Conservation (phyloP, 73 alveolate species). For the Breviolum minutum region DNA sequence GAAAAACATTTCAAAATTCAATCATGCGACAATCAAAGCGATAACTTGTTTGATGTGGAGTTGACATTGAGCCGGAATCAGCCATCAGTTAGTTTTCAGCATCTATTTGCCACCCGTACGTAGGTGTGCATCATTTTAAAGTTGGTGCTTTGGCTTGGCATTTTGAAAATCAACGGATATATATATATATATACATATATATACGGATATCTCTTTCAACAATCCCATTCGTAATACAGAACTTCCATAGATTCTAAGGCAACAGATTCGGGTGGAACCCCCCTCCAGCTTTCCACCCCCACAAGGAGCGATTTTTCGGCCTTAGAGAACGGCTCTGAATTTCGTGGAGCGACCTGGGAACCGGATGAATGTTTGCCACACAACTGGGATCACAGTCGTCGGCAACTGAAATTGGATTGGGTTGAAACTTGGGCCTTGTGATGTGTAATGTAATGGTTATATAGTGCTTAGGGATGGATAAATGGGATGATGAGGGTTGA, state of each 20-base stretch:
- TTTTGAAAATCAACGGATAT: neutral
- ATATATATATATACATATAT: too few relatives aligned
- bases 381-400: neutral
- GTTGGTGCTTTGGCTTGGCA: neutral
- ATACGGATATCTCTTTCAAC: too few relatives aligned
- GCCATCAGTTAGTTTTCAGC: too few relatives aligned
- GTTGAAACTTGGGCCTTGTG: neutral
- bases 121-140: too few relatives aligned
- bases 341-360: neutral
- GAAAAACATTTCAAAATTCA: too few relatives aligned
- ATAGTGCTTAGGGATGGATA: too few relatives aligned
- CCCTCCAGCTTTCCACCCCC: neutral
- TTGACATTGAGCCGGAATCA: too few relatives aligned
- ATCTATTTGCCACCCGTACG: too few relatives aligned
- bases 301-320: neutral
- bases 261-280: neutral
- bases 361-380: neutral
- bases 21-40: too few relatives aligned
- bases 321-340: neutral
- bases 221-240: too few relatives aligned
- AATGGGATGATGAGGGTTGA: too few relatives aligned
- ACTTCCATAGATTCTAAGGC: neutral
- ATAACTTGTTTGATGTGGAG: too few relatives aligned
- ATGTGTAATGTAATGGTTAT: neutral
- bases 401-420: neutral